Percentiles rank a stretch among this genome's conserved stretches.
Conservation (phyloP, 176 grass and related monocot species). For the Phyllostachys edulis region DNA sequence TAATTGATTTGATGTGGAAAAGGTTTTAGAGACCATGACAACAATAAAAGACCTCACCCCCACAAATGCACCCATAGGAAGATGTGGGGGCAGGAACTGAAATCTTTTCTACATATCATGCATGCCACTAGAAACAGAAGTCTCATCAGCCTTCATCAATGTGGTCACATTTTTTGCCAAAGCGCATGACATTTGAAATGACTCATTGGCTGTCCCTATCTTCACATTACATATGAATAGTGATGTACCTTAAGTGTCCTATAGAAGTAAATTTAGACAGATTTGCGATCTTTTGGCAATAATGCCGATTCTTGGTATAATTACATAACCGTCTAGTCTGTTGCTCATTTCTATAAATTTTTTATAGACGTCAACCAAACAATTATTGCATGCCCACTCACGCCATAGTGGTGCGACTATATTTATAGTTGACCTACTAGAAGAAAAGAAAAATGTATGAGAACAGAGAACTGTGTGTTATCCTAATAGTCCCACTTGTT, state of each 20-base stretch:
- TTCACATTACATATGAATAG: slow-evolving; percentile 34
- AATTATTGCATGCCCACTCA: slow-evolving; percentile 57
- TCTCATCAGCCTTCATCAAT: slow-evolving; percentile 25
- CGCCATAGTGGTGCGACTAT: slow-evolving; percentile 69
- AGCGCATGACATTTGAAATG: slow-evolving; percentile 33
- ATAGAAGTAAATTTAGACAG: slow-evolving; percentile 20
- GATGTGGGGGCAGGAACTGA: slow-evolving; percentile 20
- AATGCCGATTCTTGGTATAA: slow-evolving; percentile 12
- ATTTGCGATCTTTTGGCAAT: slow-evolving; percentile 2
- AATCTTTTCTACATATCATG: slow-evolving; percentile 20
- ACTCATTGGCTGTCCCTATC: slow-evolving; percentile 2
- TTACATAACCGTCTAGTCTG: slow-evolving; percentile 11
- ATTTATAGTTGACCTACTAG: slow-evolving; percentile 77
- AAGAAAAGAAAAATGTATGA: slow-evolving; percentile 59
- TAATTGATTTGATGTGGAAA: slow-evolving; percentile 21
- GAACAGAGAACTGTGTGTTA: slow-evolving; percentile 36
- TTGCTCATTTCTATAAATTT: slow-evolving; percentile 16
- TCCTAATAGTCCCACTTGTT: slow-evolving; percentile 56
- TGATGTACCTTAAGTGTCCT: slow-evolving; percentile 23
- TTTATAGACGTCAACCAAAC: slow-evolving; percentile 40
- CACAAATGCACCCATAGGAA: slow-evolving; percentile 13
- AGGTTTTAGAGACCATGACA: slow-evolving; percentile 10
- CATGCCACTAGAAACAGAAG: slow-evolving; percentile 36
- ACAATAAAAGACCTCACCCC: slow-evolving; percentile 1
- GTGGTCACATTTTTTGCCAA: slow-evolving; percentile 10